Conservation (phyloP, 2,329 filamentous ascomycete species). For the Claviceps maximensis region DNA sequence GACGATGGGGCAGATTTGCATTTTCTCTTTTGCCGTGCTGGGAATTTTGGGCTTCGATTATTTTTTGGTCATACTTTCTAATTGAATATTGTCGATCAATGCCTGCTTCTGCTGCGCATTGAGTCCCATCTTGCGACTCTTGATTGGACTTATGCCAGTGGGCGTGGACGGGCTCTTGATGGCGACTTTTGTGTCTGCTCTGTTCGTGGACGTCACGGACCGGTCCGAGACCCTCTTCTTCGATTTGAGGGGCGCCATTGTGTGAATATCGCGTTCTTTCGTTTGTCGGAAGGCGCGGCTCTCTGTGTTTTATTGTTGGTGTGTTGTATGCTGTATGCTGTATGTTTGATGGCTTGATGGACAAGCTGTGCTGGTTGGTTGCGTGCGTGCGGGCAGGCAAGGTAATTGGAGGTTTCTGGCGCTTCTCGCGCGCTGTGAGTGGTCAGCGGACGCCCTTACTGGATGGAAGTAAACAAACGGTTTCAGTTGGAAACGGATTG, state of each 20-base stretch:
- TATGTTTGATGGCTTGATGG: neutral
- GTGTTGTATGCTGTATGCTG: neutral
- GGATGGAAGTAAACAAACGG: slow-evolving; percentile 27
- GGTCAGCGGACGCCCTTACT: slow-evolving; percentile 2
- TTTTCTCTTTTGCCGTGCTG: neutral
- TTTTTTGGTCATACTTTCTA: slow-evolving; percentile 53
- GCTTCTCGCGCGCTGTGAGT: slow-evolving; percentile 8
- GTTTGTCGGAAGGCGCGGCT: neutral
- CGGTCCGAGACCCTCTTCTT: slow-evolving; percentile 20
- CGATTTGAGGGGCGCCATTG: slow-evolving; percentile 37
- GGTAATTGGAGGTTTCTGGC: neutral
- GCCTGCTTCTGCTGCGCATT: slow-evolving; percentile 68
- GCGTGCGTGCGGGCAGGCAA: neutral
- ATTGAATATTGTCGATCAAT: slow-evolving; percentile 75
- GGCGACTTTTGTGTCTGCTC: slow-evolving; percentile 12
- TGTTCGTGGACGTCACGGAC: slow-evolving; percentile 5
- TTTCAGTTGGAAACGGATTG: neutral
- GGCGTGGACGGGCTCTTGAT: slow-evolving; percentile 24
- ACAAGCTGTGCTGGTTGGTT: neutral
- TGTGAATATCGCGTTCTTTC: slow-evolving; percentile 10
- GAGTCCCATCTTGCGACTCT: slow-evolving; percentile 47
- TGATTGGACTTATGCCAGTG: slow-evolving; percentile 43
- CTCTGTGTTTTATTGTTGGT: neutral
- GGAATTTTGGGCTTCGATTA: neutral
- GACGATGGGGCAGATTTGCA: neutral